Conservation (phyloP, 495 filamentous ascomycete genomes). For the Evansstolkia leycettana region DNA sequence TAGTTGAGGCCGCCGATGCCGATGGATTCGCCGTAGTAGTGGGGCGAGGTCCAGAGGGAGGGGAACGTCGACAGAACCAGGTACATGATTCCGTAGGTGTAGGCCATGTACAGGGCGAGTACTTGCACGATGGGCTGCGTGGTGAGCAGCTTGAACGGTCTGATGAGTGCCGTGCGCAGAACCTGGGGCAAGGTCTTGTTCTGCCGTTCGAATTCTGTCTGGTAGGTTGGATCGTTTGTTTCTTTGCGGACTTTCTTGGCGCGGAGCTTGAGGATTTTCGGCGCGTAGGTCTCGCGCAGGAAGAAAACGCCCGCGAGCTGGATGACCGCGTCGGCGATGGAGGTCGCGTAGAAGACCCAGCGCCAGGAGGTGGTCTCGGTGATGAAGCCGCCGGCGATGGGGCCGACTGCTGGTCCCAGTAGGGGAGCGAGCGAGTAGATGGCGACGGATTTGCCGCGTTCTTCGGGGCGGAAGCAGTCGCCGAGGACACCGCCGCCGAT, state of each 20-base stretch:
- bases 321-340: constrained; percentile 49
- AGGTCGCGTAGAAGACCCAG: constrained; percentile 55
- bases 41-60: constrained; percentile 39
- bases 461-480: constrained; percentile 50
- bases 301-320: constrained; percentile 53
- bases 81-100: constrained; percentile 62
- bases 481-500: constrained; percentile 48
- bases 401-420: constrained; percentile 54
- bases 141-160: constrained; percentile 44
- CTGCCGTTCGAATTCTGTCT: constrained; percentile 49
- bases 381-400: constrained; percentile 54
- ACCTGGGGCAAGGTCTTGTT: constrained; percentile 30
- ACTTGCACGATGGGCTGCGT: constrained; percentile 50
- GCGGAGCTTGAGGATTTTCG: constrained; percentile 45
- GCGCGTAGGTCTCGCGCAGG: constrained; percentile 60
- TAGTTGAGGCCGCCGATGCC: constrained; percentile 59
- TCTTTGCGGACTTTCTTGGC: constrained; percentile 45
- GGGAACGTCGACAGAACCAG: constrained; percentile 61
- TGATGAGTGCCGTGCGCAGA: constrained; percentile 33
- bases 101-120: constrained; percentile 52
- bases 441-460: constrained; percentile 51
- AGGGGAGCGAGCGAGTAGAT: constrained; percentile 56
- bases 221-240: constrained; percentile 47
- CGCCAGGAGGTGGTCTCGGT: constrained; percentile 57
- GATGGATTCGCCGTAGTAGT: constrained; percentile 45